Percentiles rank a stretch among this genome's conserved stretches.
Evolutionary conservation across 1,284 basidiomycete species (phyloP).

Genomic region (Puccinia horiana): DNA sequence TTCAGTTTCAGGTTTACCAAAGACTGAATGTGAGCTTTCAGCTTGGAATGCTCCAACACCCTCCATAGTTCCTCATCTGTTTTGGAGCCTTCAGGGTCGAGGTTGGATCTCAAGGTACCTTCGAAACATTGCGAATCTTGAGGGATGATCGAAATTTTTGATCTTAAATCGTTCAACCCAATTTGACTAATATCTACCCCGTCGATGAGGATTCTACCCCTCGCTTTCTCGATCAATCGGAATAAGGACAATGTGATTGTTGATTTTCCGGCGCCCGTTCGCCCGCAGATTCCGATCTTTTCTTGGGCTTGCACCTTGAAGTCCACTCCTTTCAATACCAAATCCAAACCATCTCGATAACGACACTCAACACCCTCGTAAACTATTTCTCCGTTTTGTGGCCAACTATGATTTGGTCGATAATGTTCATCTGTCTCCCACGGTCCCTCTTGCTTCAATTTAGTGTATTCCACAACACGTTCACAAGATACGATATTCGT

Average conservation of each 20-base stretch:
- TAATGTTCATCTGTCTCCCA: constrained; percentile 66
- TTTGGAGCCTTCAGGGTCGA: constrained; percentile 73
- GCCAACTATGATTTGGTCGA: constrained; percentile 69
- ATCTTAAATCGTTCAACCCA: constrained; percentile 71
- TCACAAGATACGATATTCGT: constrained; percentile 81
- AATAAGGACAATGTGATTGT: constrained; percentile 71
- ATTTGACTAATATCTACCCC: constrained; percentile 78
- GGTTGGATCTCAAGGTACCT: constrained; percentile 79
- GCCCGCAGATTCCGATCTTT: constrained; percentile 67
- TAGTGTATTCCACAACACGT: constrained; percentile 67
- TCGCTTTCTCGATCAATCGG: constrained; percentile 77
- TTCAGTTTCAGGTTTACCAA: constrained; percentile 58
- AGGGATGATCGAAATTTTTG: constrained; percentile 80
- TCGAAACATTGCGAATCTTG: constrained; percentile 65
- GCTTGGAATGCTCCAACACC: constrained; percentile 69
- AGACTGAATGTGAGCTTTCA: constrained; percentile 72
- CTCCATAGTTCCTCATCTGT: constrained; percentile 79
- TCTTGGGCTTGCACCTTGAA: constrained; percentile 66
- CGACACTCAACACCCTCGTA: constrained; percentile 71
- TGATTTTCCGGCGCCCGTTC: constrained; percentile 91
- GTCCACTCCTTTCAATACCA: constrained; percentile 73
- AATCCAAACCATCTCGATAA: constrained; percentile 78
- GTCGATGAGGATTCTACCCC: constrained; percentile 79
- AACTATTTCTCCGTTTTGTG: constrained; percentile 71
- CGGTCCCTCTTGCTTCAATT: constrained; percentile 75